These are phyloP conservation scores for Scedosporium apiospermum DNA, from an alignment of 2,329 filamentous ascomycete genomes.

Conservation along the genomic window DNA sequence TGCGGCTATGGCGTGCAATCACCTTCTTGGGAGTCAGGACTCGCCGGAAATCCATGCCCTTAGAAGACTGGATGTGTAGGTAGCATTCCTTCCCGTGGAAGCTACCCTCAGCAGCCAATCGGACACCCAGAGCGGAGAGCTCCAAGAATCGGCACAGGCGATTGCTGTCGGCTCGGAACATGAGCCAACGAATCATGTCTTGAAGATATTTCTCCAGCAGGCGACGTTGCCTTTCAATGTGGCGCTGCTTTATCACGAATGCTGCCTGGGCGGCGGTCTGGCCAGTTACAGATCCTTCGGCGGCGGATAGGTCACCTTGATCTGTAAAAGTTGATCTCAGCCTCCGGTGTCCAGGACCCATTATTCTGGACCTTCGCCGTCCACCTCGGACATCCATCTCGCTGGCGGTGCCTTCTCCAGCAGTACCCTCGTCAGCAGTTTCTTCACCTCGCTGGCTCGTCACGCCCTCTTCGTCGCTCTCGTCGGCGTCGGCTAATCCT, in stretches of 20 bases:
- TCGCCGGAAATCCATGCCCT: slow-evolving; percentile 77
- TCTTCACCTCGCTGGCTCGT: slow-evolving; percentile 29
- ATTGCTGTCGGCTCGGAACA: slow-evolving; percentile 93
- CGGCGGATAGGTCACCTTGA: slow-evolving; percentile 31
- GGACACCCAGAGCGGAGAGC: slow-evolving; percentile 84
- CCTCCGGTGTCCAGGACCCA: slow-evolving; percentile 18
- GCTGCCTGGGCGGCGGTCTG: slow-evolving; percentile 40
- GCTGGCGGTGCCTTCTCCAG: slow-evolving; percentile 37
- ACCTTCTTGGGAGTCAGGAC: slow-evolving; percentile 71
- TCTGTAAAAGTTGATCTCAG: slow-evolving; percentile 40
- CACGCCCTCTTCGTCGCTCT: slow-evolving; percentile 64
- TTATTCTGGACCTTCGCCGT: not conserved
- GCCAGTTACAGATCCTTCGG: slow-evolving; percentile 18
- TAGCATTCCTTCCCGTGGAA: slow-evolving; percentile 98
- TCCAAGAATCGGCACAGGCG: slow-evolving; percentile 93
- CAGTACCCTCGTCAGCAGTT: slow-evolving; percentile 51
- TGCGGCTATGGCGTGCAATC: slow-evolving; percentile 74
- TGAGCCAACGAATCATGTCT: slow-evolving; percentile 91
- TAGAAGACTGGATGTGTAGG: slow-evolving; percentile 82
- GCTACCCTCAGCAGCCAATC: slow-evolving; percentile 87
- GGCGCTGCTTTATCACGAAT: slow-evolving; percentile 44
- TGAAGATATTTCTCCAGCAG: slow-evolving; percentile 85
- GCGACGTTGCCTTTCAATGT: slow-evolving; percentile 73
- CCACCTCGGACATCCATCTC: slow-evolving; percentile 13
- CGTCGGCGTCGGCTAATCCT: slow-evolving; percentile 69